phyloP scores from a whole-genome alignment of 2,329 filamentous ascomycete genomes.

The Metarhizium robertsii region DNA sequence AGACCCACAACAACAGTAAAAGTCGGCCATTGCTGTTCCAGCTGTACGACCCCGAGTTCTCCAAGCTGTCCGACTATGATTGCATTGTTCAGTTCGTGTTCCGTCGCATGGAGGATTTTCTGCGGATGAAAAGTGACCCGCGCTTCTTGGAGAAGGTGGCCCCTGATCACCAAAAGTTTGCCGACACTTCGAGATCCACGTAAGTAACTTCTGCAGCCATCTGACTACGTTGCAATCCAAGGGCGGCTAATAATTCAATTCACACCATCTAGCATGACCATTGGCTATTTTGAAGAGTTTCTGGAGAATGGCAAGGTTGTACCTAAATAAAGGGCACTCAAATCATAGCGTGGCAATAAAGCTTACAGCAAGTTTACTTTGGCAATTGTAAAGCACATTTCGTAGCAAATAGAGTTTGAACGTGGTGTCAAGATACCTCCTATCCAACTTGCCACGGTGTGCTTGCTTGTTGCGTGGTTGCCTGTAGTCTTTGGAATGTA shows the following conservation, averaged over 20 bases:
- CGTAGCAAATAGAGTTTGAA: too few species aligned
- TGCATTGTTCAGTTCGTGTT: conserved; percentile 8
- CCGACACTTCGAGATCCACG: conserved; percentile 2
- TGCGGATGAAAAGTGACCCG: conserved; percentile 6
- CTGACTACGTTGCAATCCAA: too few species aligned
- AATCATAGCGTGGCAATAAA: background rate
- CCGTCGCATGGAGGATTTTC: conserved; percentile 4
- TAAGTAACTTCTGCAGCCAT: background rate
- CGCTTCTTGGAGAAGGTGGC: conserved; percentile 5
- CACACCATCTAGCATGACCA: conserved; percentile 3
- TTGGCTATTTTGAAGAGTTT: conserved; percentile 7
- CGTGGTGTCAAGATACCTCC: too few species aligned
- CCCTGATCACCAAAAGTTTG: conserved; percentile 7
- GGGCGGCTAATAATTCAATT: too few species aligned
- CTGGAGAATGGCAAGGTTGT: conserved; percentile 3
- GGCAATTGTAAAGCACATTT: too few species aligned
- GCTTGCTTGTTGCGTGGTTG: too few species aligned
- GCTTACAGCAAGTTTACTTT: background rate
- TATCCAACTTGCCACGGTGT: too few species aligned
- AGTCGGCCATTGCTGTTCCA: conserved; percentile 4
- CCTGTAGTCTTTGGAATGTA: too few species aligned
- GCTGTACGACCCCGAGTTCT: conserved; percentile 7
- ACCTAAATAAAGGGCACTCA: background rate
- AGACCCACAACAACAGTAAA: conserved; percentile 7
- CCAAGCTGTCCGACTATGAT: conserved; percentile 7